Conservation (phyloP, 257 asterid species). For the Gynochthodes officinalis region DNA sequence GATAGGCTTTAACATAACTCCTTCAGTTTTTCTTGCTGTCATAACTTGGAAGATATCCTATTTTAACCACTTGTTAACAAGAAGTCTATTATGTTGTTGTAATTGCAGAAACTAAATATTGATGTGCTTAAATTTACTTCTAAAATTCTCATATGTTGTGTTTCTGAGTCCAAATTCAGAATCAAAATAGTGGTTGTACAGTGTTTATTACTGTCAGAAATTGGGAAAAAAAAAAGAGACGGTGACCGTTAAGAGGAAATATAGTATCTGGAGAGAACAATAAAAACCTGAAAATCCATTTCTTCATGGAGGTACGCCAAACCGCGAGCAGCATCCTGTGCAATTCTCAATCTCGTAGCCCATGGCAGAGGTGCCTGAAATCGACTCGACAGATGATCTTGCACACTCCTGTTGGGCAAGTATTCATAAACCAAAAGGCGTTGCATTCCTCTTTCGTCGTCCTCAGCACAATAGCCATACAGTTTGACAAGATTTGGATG, state of each 20-base stretch:
- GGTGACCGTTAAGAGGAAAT: background rate
- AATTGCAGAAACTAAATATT: no score
- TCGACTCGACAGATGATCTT: conserved; percentile 66
- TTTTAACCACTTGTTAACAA: no score
- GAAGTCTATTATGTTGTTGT: no score
- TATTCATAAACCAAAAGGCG: conserved; percentile 76
- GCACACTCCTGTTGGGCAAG: conserved; percentile 69
- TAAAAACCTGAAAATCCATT: conserved; percentile 82
- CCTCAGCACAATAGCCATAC: conserved; percentile 81
- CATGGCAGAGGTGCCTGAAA: conserved; percentile 70
- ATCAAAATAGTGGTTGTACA: no score
- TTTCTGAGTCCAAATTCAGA: no score
- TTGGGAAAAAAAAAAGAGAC: background rate
- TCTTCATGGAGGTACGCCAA: conserved; percentile 85
- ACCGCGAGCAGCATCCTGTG: conserved; percentile 78
- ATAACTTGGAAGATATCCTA: no score
- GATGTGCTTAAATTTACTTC: no score
- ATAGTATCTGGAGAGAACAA: background rate
- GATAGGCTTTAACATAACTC: background rate
- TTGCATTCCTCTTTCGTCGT: conserved; percentile 87
- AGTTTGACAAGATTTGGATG: conserved; percentile 87
- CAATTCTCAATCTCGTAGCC: conserved; percentile 60
- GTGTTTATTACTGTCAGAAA: background rate
- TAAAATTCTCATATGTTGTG: no score
- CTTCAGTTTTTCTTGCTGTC: no score